Evolutionary conservation across 208 protist species (phyloP).

Genomic region (Wallacemonas sp.): DNA sequence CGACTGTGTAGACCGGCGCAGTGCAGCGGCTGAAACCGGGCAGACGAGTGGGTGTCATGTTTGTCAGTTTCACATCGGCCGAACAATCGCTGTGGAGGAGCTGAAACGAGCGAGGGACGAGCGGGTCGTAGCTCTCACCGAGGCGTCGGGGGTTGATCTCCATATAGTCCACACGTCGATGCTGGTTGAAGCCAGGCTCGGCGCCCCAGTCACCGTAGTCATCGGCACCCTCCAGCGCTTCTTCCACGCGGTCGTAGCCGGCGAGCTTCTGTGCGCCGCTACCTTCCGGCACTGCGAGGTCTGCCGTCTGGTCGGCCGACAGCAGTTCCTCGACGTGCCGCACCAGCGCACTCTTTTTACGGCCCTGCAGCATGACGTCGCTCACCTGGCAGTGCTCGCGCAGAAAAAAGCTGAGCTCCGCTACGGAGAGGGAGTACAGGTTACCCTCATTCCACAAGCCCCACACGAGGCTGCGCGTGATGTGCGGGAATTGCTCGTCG

Average conservation of each 20-base stretch:
- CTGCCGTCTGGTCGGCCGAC: conserved; percentile 62
- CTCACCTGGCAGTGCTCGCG: conserved; percentile 43
- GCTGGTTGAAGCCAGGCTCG: conserved; percentile 81
- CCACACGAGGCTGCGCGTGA: conserved; percentile 85
- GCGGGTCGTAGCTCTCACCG: conserved; percentile 65
- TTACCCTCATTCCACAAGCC: conserved; percentile 92
- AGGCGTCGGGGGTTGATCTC: conserved; percentile 63
- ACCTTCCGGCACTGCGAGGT: conserved; percentile 28
- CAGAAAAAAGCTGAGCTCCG: conserved; percentile 77
- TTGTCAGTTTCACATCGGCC: conserved; percentile 52
- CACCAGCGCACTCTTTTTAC: conserved; percentile 85
- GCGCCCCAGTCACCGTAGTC: conserved; percentile 92
- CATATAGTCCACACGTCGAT: conserved; percentile 75
- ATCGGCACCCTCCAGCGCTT: conserved; percentile 85
- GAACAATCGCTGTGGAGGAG: conserved; percentile 79
- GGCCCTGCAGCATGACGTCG: conserved; percentile 20
- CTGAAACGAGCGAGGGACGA: conserved; percentile 75
- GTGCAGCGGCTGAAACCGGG: conserved; percentile 59
- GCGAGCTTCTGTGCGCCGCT: conserved; percentile 38
- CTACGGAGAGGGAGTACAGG: conserved; percentile 86
- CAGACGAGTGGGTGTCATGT: conserved; percentile 39
- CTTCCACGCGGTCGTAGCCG: conserved; percentile 72
- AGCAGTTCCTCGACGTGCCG: conserved; percentile 87
- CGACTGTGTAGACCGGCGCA: conserved; percentile 37
- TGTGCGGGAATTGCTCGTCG: conserved; percentile 27